Conservation (phyloP, 2,329 filamentous ascomycete genomes). For the Rutstroemia sp. region DNA sequence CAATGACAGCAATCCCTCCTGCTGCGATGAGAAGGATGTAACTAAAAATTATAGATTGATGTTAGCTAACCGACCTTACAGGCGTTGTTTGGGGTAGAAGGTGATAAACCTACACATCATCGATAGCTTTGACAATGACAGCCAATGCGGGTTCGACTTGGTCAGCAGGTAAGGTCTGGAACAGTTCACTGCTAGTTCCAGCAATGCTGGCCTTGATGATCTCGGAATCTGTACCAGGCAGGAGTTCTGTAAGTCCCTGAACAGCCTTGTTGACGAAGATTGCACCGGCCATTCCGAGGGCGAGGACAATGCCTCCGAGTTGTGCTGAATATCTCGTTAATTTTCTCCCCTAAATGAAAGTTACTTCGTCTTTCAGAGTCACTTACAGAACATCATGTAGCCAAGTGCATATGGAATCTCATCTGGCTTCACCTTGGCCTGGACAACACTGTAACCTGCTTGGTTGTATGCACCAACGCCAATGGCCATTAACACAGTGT, state of each 20-base stretch:
- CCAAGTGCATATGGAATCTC: neutral
- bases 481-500: neutral
- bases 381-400: neutral
- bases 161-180: neutral
- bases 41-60: neutral
- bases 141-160: neutral
- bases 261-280: constrained; percentile 1
- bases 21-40: constrained; percentile 2
- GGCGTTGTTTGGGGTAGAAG: neutral
- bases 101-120: neutral
- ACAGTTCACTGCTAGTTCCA: neutral
- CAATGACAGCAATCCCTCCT: too few species aligned
- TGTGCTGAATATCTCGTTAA: neutral
- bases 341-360: neutral
- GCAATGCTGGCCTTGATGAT: too few species aligned
- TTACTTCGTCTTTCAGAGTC: neutral
- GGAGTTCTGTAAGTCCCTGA: neutral
- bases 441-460: constrained; percentile 22
- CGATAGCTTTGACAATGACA: neutral
- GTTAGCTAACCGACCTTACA: too few species aligned
- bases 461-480: constrained; percentile 11
- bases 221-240: too few species aligned
- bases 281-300: constrained; percentile 1
- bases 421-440: neutral
- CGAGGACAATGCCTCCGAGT: neutral